Percentiles rank a stretch among this genome's conserved stretches.
phyloP scores from a whole-genome alignment of 768 basidiomycete genomes.

The Naganishia onofrii region DNA sequence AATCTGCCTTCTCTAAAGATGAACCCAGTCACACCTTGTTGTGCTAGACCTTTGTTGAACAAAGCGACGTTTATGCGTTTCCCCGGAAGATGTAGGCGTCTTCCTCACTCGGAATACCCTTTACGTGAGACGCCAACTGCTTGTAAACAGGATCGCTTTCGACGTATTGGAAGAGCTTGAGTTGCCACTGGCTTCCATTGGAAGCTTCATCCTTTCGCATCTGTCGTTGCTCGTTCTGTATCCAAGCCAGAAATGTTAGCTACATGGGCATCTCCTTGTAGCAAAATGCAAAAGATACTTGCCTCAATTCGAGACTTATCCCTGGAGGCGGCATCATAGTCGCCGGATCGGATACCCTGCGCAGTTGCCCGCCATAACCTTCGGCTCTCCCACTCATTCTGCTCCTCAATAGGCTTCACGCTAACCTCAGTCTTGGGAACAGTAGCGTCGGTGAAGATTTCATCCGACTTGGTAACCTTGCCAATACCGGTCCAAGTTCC shows the following conservation, averaged over 20 bases:
- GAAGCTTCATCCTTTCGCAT: constrained; percentile 75
- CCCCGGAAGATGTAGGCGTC: constrained; percentile 66
- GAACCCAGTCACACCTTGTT: neutral
- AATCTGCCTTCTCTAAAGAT: neutral
- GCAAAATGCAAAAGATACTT: constrained; percentile 33
- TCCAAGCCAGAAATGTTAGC: neutral
- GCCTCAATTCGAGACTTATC: constrained; percentile 94
- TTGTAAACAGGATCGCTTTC: constrained; percentile 73
- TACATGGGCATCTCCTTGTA: neutral
- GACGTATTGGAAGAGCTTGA: constrained; percentile 72
- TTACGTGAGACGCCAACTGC: constrained; percentile 59
- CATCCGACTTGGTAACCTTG: constrained; percentile 53
- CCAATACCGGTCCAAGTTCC: constrained; percentile 51
- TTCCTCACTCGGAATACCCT: constrained; percentile 67
- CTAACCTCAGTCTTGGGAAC: constrained; percentile 71
- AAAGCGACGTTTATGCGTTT: neutral
- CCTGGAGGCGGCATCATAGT: constrained; percentile 82
- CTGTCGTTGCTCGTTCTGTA: constrained; percentile 87
- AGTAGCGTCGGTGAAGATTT: constrained; percentile 72
- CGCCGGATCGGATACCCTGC: constrained; percentile 83
- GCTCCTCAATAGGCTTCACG: constrained; percentile 60
- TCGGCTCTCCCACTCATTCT: constrained; percentile 80
- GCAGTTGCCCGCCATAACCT: constrained; percentile 80
- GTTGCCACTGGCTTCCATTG: constrained; percentile 67
- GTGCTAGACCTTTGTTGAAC: neutral